Evolutionary conservation across 345 rosid species (phyloP), one percentile per base, ranked within the genome.

Genomic region (Aethionema arabicum): DNA sequence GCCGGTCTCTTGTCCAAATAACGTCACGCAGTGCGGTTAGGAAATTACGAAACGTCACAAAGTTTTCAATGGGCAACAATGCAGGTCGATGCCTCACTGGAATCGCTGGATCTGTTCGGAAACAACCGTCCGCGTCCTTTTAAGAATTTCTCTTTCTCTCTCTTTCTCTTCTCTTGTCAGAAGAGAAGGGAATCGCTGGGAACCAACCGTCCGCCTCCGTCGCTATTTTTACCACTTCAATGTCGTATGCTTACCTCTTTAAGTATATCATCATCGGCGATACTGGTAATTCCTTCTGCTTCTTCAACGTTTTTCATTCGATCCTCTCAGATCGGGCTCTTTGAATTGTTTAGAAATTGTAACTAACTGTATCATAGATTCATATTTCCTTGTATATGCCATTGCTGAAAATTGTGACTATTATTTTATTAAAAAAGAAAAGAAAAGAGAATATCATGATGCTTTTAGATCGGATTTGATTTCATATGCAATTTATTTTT

Each of bases 221-320:
- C 46, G 14, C 55, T 4, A 8, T 10, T 42, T 5, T 11, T 5
- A 30, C 51, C 11, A 15, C 9, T 21, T 56, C 56, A 45, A 74
- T 74, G 77, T 91, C 98, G 8, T 91, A 91, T 83, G 98, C 96
- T 2, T 91, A 91, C 66, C 92, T 91, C 56, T 91, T 88, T 74
- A 91, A 91, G 85, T 91, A 88, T 78, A 91, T 91, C 83, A 91
- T 91, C 85, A 91, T 91, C 82, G 98, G 98, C 52, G 98, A 88
- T 30, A 93, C 97, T 8, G 98, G 96, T 86, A 59, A 41, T 45
- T 46, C 11, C 33, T 9, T 31, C 4, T 30, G 2, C 52, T 52
- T 32, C 2, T 32, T 11, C 14, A 8, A 14, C 12, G 7, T 32
- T 52, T 8, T 32, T 8, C 16, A 44, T 54, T 37, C 36, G 27